These are phyloP conservation scores for Russula olivacea DNA, from an alignment of 768 basidiomycete species.

Conservation along the genomic window DNA sequence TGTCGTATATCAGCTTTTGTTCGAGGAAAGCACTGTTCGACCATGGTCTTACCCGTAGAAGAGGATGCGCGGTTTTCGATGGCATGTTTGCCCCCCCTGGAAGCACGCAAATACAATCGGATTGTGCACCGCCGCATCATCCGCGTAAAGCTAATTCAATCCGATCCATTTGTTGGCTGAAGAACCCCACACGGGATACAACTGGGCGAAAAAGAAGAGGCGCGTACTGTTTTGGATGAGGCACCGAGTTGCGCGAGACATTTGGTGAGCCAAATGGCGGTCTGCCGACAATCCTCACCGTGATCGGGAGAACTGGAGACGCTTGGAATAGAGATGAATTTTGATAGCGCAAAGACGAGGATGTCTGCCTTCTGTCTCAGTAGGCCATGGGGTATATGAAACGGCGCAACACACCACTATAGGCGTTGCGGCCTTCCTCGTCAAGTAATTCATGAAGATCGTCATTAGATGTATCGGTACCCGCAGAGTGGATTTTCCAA, in stretches of 20 bases:
- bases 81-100: constrained; percentile 54
- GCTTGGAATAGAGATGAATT: constrained; percentile 84
- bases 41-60: constrained; percentile 71
- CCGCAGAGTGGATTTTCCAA: constrained; percentile 34
- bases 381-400: background rate
- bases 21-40: background rate
- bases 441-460: constrained; percentile 9
- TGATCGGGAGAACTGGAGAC: constrained; percentile 63
- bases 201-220: background rate
- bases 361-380: constrained; percentile 42
- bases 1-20: background rate
- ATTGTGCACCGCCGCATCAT: constrained; percentile 54
- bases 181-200: background rate
- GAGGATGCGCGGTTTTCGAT: constrained; percentile 62
- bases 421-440: constrained; percentile 6
- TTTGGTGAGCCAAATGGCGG: constrained; percentile 88
- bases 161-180: background rate
- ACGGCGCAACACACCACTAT: constrained; percentile 5
- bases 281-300: constrained; percentile 87
- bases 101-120: constrained; percentile 91
- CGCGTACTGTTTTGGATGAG: constrained; percentile 39
- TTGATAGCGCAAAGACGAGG: constrained; percentile 71
- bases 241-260: constrained; percentile 87
- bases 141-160: constrained; percentile 58
- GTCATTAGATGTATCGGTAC: constrained; percentile 6